Evolutionary conservation across 2,329 filamentous ascomycete genomes (phyloP).

Genomic region (Cryphonectria nitschkei): DNA sequence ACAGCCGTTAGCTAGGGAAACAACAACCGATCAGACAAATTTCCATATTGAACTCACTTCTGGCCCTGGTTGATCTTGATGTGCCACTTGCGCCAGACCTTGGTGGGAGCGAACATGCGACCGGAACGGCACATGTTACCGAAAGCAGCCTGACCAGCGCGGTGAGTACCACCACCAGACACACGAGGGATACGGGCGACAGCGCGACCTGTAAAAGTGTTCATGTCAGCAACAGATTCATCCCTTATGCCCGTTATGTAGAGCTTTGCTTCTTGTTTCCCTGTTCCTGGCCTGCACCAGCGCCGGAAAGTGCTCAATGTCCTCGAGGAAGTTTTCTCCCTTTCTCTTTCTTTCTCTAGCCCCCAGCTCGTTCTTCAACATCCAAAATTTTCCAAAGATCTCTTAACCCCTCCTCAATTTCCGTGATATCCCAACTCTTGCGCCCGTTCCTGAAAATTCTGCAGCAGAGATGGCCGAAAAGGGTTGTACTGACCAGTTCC

Average conservation of each 20-base stretch:
- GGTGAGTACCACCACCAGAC: conserved; percentile 99
- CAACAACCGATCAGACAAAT: not conserved
- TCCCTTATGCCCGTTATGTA: not conserved
- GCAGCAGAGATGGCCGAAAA: conserved; percentile 8
- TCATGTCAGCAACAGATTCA: conserved; percentile 33
- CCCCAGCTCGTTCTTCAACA: not conserved
- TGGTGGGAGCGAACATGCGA: conserved; percentile 99
- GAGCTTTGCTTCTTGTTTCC: not conserved
- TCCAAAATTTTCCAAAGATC: not conserved
- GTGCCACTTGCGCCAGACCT: conserved; percentile 99
- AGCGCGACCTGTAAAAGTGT: conserved; percentile 75
- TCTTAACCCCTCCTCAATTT: not conserved
- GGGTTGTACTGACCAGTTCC: conserved; percentile 80
- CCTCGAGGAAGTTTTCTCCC: not conserved
- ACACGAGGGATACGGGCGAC: conserved; percentile 99
- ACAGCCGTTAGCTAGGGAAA: conserved; percentile 24
- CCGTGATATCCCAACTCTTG: not conserved
- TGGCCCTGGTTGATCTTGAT: conserved; percentile 99
- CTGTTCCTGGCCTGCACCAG: not conserved
- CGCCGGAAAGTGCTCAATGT: not conserved
- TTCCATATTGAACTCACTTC: conserved; percentile 67
- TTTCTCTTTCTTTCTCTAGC: no score
- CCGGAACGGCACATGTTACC: conserved; percentile 99
- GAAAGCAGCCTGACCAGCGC: conserved; percentile 99
- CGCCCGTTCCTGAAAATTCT: not conserved